These are phyloP conservation scores for Aristolochia californica DNA, from an alignment of 164 flowering plant genomes.

Conservation along the genomic window DNA sequence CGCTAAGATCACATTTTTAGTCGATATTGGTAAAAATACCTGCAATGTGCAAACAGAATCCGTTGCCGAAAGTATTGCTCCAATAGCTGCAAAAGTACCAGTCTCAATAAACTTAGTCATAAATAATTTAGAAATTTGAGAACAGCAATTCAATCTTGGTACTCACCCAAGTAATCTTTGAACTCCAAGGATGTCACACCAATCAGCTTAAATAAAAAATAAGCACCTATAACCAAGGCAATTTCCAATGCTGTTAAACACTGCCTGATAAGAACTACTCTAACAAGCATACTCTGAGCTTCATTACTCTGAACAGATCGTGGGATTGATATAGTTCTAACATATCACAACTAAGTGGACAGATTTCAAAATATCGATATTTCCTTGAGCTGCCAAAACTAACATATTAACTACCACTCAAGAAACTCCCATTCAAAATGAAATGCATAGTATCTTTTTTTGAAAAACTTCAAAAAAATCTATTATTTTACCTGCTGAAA, in stretches of 20 bases:
- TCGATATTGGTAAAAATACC: slow-evolving; percentile 21
- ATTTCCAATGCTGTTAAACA: too few relatives aligned
- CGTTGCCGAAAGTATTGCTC: slow-evolving; percentile 84
- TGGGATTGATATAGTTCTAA: too few relatives aligned
- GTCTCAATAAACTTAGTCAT: not conserved
- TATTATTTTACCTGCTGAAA: slow-evolving; percentile 32
- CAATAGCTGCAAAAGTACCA: slow-evolving; percentile 43
- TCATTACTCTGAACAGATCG: too few relatives aligned
- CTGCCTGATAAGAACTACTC: too few relatives aligned
- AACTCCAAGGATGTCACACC: slow-evolving; percentile 30
- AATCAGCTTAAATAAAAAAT: slow-evolving; percentile 31
- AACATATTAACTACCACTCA: not conserved
- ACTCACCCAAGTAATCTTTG: slow-evolving; percentile 47
- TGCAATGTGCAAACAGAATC: slow-evolving; percentile 94
- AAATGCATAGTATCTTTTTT: not conserved
- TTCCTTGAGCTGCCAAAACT: not conserved
- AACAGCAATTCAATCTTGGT: not conserved
- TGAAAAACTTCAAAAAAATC: too few relatives aligned
- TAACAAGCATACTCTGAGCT: too few relatives aligned
- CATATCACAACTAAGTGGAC: too few relatives aligned
- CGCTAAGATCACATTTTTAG: too few relatives aligned
- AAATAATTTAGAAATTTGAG: not conserved
- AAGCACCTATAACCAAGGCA: slow-evolving; percentile 38
- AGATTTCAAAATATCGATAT: too few relatives aligned
- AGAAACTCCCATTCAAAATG: not conserved